A percentile compares a stretch with the other conserved stretches of the same genome.
Conservation (phyloP, 208 protist genomes). For the Leishmania gerbilli region DNA sequence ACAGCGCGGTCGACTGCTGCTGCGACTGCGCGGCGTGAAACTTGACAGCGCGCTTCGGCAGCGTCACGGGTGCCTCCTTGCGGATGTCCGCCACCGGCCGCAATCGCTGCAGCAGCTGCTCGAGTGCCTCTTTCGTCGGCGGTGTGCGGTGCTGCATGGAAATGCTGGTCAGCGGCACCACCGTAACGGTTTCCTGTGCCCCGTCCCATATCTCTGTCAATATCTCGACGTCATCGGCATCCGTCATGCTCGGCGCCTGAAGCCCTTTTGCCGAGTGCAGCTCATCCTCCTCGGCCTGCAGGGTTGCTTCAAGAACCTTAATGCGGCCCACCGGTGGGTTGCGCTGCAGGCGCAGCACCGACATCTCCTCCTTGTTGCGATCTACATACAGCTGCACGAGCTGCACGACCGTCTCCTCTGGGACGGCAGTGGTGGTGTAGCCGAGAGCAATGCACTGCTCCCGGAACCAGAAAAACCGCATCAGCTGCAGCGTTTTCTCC, state of each 20-base stretch:
- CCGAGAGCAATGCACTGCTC: slow-evolving; percentile 67
- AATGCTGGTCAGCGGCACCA: slow-evolving; percentile 28
- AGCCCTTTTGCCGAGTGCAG: slow-evolving; percentile 66
- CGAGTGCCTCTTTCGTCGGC: slow-evolving; percentile 25
- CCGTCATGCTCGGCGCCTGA: slow-evolving; percentile 46
- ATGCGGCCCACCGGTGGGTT: slow-evolving; percentile 73
- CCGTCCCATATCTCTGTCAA: slow-evolving; percentile 83
- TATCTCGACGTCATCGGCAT: slow-evolving; percentile 64
- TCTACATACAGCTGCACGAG: slow-evolving; percentile 66
- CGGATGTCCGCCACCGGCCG: slow-evolving; percentile 57
- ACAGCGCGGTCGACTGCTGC: slow-evolving; percentile 8
- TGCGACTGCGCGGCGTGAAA: slow-evolving; percentile 29
- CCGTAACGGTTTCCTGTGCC: slow-evolving; percentile 41
- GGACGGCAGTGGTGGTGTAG: slow-evolving; percentile 31
- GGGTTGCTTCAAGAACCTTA: slow-evolving; percentile 59
- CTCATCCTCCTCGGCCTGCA: slow-evolving; percentile 50
- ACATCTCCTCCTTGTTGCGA: slow-evolving; percentile 67
- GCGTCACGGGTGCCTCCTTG: slow-evolving; percentile 32
- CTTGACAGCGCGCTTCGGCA: slow-evolving; percentile 43
- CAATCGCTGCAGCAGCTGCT: slow-evolving; percentile 36
- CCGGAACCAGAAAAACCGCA: slow-evolving; percentile 80
- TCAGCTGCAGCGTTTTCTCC: slow-evolving; percentile 39
- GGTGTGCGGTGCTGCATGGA: slow-evolving; percentile 20
- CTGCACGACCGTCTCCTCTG: slow-evolving; percentile 37
- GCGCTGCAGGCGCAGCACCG: slow-evolving; percentile 44